phyloP scores from a whole-genome alignment of 2,329 filamentous ascomycete genomes.

The Boeremia lycopersici region DNA sequence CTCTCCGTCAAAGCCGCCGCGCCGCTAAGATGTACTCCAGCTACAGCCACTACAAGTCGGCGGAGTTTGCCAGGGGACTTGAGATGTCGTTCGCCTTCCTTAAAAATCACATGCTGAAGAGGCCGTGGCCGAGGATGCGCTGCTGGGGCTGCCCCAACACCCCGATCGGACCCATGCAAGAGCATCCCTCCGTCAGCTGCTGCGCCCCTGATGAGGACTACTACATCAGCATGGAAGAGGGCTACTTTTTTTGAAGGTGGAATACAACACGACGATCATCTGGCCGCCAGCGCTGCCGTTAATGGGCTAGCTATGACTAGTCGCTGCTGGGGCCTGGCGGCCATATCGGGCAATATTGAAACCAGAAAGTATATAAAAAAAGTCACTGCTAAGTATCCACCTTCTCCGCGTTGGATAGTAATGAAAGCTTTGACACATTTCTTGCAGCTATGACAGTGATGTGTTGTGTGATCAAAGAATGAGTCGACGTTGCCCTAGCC shows the following conservation, averaged over 20 bases:
- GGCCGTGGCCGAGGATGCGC: background rate
- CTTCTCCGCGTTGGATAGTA: no score
- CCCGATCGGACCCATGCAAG: background rate
- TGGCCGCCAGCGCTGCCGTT: background rate
- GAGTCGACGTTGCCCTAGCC: no score
- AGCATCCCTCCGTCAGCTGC: background rate
- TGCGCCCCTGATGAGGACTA: background rate
- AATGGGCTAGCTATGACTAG: constrained; percentile 6
- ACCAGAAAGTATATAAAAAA: no score
- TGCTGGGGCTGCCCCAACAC: background rate
- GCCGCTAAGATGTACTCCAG: background rate
- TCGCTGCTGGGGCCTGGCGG: background rate
- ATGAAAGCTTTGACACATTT: no score
- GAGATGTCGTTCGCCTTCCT: background rate
- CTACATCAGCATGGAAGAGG: background rate
- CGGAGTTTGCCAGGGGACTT: background rate
- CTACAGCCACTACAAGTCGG: constrained; percentile 2
- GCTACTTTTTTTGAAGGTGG: background rate
- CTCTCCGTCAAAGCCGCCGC: background rate
- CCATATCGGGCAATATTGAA: background rate
- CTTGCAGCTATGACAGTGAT: no score
- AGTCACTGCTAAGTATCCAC: no score
- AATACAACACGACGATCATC: no score
- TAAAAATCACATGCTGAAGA: background rate
- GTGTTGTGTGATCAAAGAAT: no score